Evolutionary conservation across 345 rosid species (phyloP).

Genomic region (Salix arbutifolia): DNA sequence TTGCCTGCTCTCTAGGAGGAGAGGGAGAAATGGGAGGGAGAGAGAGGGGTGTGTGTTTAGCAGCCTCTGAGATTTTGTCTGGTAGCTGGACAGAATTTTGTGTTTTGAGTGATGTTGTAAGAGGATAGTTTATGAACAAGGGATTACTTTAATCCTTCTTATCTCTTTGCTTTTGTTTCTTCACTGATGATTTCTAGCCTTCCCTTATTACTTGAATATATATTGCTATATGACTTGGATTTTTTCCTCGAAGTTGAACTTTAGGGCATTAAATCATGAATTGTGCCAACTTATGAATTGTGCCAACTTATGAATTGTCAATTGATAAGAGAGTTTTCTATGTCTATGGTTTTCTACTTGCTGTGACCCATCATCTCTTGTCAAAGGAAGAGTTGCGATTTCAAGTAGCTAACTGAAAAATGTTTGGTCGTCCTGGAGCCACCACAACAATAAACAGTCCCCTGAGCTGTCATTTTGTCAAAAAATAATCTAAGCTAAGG

Average conservation of each 20-base stretch:
- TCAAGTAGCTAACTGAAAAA: too few relatives aligned
- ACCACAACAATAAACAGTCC: too few relatives aligned
- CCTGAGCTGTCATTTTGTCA: too few relatives aligned
- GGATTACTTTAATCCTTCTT: constrained; percentile 3
- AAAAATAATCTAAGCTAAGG: not conserved
- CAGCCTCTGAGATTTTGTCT: constrained; percentile 37
- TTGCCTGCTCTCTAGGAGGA: constrained; percentile 7
- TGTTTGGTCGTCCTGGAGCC: too few relatives aligned
- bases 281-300: not conserved
- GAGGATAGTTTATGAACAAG: constrained; percentile 4
- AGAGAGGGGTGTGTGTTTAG: not conserved
- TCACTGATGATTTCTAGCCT: not conserved
- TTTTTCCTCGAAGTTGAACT: not conserved
- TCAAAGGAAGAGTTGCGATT: too few relatives aligned
- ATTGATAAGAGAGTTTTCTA: too few relatives aligned
- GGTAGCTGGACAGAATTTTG: constrained; percentile 22
- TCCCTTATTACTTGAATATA: not conserved
- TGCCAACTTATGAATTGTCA: too few relatives aligned
- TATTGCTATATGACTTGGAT: not conserved
- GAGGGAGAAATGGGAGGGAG: not conserved
- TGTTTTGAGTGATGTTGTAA: constrained; percentile 23
- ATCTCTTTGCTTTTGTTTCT: not conserved
- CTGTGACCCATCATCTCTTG: too few relatives aligned
- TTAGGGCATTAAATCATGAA: not conserved
- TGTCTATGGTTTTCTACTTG: too few relatives aligned